Evolutionary conservation across 1,284 basidiomycete genomes (phyloP).

Genomic region (Sutorius eximius): DNA sequence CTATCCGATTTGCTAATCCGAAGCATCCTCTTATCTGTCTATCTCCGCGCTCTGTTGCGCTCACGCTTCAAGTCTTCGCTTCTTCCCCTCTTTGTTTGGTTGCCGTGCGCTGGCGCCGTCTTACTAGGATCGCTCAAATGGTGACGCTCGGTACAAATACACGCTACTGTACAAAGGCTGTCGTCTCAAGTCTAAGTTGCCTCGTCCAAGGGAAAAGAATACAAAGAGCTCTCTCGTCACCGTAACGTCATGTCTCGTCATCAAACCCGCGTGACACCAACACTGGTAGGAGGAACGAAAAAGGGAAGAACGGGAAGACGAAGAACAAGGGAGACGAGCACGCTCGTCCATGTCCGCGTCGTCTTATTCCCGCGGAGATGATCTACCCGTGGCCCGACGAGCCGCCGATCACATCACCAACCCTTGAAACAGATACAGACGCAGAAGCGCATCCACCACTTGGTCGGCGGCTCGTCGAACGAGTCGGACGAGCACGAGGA

Average conservation of each 20-base stretch:
- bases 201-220: neutral
- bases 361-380: constrained; percentile 24
- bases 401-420: constrained; percentile 17
- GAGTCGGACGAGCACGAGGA: constrained; percentile 30
- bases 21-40: neutral
- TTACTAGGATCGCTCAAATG: neutral
- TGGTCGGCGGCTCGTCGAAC: constrained; percentile 23
- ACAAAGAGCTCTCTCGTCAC: neutral
- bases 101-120: no score
- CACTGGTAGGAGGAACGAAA: no score
- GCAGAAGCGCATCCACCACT: constrained; percentile 24
- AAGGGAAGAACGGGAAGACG: neutral
- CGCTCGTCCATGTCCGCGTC: neutral
- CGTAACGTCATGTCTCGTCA: neutral
- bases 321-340: neutral
- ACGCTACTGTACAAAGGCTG: neutral
- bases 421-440: constrained; percentile 27
- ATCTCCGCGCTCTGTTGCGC: neutral
- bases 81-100: no score
- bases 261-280: neutral
- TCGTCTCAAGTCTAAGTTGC: no score
- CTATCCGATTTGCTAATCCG: constrained; percentile 16
- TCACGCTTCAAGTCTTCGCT: no score
- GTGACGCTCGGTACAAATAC: constrained; percentile 10
- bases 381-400: neutral